Percentiles rank a stretch among this genome's conserved stretches.
Evolutionary conservation across 768 basidiomycete species (phyloP).

Genomic region (Cystobasidium ongulense): DNA sequence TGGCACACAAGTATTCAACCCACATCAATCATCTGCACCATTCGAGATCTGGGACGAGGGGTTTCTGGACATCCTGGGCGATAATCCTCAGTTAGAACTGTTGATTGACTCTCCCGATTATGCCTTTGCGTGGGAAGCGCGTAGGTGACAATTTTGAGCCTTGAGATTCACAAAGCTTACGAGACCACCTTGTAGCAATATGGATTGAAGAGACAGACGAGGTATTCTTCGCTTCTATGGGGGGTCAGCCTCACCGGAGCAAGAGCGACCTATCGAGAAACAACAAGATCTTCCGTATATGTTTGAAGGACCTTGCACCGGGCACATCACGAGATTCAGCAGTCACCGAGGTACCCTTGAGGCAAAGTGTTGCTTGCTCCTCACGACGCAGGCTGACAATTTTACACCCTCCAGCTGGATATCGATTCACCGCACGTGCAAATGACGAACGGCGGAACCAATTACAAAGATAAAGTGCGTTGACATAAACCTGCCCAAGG

Average conservation of each 20-base stretch:
- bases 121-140: not conserved
- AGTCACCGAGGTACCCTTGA: not conserved
- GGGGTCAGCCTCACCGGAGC: not conserved
- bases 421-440: not conserved
- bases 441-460: not conserved
- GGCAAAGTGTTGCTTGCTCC: too few relatives aligned
- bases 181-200: conserved; percentile 56
- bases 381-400: not conserved
- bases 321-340: not conserved
- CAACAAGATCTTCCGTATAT: conserved; percentile 5
- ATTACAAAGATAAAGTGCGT: not conserved
- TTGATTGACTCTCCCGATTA: not conserved
- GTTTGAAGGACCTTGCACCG: not conserved
- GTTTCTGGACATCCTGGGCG: not conserved
- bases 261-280: conserved; percentile 6
- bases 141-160: not conserved
- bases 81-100: not conserved
- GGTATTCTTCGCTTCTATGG: conserved; percentile 58
- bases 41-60: conserved; percentile 6
- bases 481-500: not conserved
- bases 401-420: not conserved
- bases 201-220: conserved; percentile 62
- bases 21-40: not conserved
- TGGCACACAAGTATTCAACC: not conserved
- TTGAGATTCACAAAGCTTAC: too few relatives aligned